Conservation (phyloP, 768 basidiomycete genomes). For the Podaxis mareebaensis region DNA sequence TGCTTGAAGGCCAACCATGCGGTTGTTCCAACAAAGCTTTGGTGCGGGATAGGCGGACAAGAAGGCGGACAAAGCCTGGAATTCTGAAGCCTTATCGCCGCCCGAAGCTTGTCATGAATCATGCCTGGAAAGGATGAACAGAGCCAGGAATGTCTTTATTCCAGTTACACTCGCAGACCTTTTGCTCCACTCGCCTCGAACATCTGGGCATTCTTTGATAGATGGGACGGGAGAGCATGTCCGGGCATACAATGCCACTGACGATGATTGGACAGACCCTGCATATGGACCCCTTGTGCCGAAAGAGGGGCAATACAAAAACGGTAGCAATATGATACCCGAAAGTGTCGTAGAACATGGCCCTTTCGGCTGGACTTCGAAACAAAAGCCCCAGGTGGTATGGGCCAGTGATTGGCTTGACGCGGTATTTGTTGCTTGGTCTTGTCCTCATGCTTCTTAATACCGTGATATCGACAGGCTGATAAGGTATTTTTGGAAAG, state of each 20-base stretch:
- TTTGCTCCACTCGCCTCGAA: background rate
- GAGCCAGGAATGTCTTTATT: background rate
- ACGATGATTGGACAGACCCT: background rate
- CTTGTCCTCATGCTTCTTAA: background rate
- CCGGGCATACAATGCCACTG: background rate
- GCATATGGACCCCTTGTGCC: background rate
- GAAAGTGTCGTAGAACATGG: background rate
- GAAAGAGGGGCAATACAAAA: background rate
- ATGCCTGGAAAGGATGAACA: background rate
- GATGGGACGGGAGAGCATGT: background rate
- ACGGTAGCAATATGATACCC: background rate
- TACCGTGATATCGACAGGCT: background rate
- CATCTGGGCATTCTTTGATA: conserved; percentile 12
- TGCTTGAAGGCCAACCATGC: background rate
- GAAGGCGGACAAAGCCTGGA: background rate
- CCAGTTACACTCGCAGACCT: background rate
- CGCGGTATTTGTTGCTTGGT: background rate
- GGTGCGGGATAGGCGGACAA: background rate
- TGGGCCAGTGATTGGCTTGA: background rate
- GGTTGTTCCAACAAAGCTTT: background rate
- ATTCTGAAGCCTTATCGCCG: background rate
- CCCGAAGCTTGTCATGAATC: background rate
- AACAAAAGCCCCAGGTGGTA: background rate
- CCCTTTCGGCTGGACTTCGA: background rate
- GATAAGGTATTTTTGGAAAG: background rate